Evolutionary conservation across 495 filamentous ascomycete species (phyloP).

Genomic region (Penicillium riverlandense): DNA sequence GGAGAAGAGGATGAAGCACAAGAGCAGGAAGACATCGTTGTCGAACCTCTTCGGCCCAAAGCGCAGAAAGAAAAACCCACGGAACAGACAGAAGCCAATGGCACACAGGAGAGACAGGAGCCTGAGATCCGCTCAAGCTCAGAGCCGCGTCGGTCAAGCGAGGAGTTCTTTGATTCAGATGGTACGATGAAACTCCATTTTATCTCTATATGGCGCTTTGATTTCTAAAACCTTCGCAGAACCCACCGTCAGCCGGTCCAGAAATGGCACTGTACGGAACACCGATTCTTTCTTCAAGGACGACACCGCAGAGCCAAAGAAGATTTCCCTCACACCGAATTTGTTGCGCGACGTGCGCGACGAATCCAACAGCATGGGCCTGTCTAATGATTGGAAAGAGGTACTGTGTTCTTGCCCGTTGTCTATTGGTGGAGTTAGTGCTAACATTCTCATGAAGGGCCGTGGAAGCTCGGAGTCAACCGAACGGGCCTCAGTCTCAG

Average conservation of each 20-base stretch:
- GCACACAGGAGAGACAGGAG: slow-evolving; percentile 18
- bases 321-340: slow-evolving; percentile 94
- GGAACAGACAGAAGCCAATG: slow-evolving; percentile 23
- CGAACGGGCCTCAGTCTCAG: slow-evolving; percentile 43
- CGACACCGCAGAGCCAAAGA: slow-evolving; percentile 88
- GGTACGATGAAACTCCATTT: slow-evolving; percentile 15
- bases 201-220: neutral
- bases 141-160: slow-evolving; percentile 48
- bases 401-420: slow-evolving; percentile 28
- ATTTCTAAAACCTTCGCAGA: slow-evolving; percentile 29
- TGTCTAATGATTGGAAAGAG: slow-evolving; percentile 61
- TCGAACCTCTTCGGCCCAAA: slow-evolving; percentile 41
- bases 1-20: slow-evolving; percentile 31
- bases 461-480: slow-evolving; percentile 41
- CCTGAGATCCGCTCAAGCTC: slow-evolving; percentile 18
- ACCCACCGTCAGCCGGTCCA: slow-evolving; percentile 56
- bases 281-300: slow-evolving; percentile 97
- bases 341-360: slow-evolving; percentile 91
- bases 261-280: slow-evolving; percentile 78
- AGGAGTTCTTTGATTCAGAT: slow-evolving; percentile 56
- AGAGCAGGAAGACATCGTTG: slow-evolving; percentile 35
- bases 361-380: slow-evolving; percentile 45
- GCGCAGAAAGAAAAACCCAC: slow-evolving; percentile 25
- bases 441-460: slow-evolving; percentile 39
- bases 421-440: slow-evolving; percentile 16